Evolutionary conservation across 208 protist genomes (phyloP), one percentile per base, ranked within the genome.

Genomic region (Acanthamoeba castellanii): DNA sequence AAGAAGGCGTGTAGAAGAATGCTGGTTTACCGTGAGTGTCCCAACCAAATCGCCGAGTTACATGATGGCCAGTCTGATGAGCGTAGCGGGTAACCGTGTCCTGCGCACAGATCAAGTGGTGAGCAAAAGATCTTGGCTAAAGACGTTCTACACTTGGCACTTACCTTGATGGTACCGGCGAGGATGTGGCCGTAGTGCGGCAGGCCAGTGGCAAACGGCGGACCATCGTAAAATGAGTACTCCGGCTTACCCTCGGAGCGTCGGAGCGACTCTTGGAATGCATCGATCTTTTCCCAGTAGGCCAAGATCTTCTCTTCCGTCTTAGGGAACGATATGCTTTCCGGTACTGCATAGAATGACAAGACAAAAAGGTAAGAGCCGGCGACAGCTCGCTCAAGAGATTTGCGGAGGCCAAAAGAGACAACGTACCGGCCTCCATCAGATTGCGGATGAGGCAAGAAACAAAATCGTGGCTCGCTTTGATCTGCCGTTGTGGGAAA

Each of bases 151-250:
- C n/a, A 50, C 22, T 64, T 1, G 14, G 0, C 13, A 32, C 70
- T 72, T 88, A 98, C 98, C 95, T 99, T 99, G 96, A 99, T 99
- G 74, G 99, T 99, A 87, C 99, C 99, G 30, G 99, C 99, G 30
- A 99, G 97, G 34, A 99, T 98, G 95, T 99, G 99, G 32, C 99
- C 99, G 97, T 99, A 99, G 98, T 99, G 99, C 32, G 99, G 99
- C 76, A 99, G 96, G 1, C 99, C 99, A 45, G 99, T 99, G 50
- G 99, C 99, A 95, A 99, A 99, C n/a, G 99, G 99, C 25, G 99
- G 99, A 42, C 99, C 99, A 97, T 99, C 99, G 95, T 99, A 99
- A 96, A 99, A 99, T 37, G 97, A 95, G 89, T 95, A 99, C 25
- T 97, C 91, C 47, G 96, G 95, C 55, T 94, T 93, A 55, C 98